Base-by-base conservation (phyloP, 1,284 basidiomycete species). In the Rhodotorula sp. region DNA sequence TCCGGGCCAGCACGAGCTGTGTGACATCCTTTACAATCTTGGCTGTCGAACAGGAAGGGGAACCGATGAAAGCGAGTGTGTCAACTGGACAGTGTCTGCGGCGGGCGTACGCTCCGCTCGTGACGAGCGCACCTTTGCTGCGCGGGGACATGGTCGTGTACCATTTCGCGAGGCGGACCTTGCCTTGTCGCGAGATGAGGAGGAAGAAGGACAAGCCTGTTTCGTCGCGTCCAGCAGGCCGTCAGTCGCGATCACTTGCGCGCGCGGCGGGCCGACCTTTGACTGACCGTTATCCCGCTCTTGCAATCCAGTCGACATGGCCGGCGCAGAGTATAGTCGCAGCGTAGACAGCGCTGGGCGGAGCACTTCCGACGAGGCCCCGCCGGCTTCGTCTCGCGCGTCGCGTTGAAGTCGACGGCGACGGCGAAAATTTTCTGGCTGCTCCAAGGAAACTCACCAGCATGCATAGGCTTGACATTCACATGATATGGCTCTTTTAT, bases 11-110 rank as follows among this genome's bases (percentile, higher is more conserved):
- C 23, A 99, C 97, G 60, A 99, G 87, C 83, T 99, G 97, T 0
- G 97, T 99, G 38, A 99, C 95, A 81, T 99, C 97, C 85, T 99
- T 99, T 78, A 98, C 91, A 79, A 99, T 98, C 88, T 99, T 99
- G 69, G 62, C 74, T 75, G 71, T 31, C 8, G 54, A 48, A 8
- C 10, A 56, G 26, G 5, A 47, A 26, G 54, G 34, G 21, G 14
- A 31, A 28, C 10, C 28, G 54, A 45, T 60, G 49, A 31, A 34
- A 8, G 34, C 6, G 34, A 21, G 23, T n/a, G 31, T 10, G n/a
- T 3, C 38, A 21, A n/a, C n/a, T 16, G 7, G 23, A 54, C 0
- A 0, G 52, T 28, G 23, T 23, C 14, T 26, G 23, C n/a, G 23
- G 49, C 38, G 54, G 45, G 21, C 34, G 58, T 6, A 28, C 52